A percentile compares a stretch with the other conserved stretches of the same genome.
phyloP scores from a whole-genome alignment of 352 stramenopile genomes.

The Globisporangium spinosum region DNA sequence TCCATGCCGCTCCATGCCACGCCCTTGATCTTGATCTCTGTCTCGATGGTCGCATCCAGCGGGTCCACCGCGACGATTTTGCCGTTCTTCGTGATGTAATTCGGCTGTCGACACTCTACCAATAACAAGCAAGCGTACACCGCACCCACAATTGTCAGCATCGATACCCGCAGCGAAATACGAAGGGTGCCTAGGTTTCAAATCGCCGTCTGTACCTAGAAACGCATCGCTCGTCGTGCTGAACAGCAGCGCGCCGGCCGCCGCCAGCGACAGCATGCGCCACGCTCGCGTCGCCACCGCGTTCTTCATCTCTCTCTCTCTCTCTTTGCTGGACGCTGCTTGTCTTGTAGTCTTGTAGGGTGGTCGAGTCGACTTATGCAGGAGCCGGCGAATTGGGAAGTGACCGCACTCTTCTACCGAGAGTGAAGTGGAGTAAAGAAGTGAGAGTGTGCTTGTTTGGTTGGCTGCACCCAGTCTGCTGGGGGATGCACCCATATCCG shows the following conservation, averaged over 20 bases:
- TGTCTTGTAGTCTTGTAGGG: neutral
- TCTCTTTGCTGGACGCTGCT: neutral
- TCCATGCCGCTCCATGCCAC: conserved; percentile 68
- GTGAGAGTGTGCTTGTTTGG: too few species aligned
- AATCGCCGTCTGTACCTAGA: neutral
- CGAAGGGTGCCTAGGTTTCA: neutral
- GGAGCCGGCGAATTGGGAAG: conserved; percentile 1
- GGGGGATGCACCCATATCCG: neutral
- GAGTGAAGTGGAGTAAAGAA: neutral
- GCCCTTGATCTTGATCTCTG: conserved; percentile 58
- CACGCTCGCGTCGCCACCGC: neutral
- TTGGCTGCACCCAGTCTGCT: neutral
- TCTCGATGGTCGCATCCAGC: conserved; percentile 30
- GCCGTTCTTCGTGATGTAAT: conserved; percentile 50
- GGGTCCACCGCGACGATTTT: conserved; percentile 60
- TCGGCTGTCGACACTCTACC: conserved; percentile 55
- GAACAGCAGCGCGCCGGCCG: neutral
- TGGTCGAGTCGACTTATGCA: conserved; percentile 1
- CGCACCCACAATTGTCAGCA: neutral
- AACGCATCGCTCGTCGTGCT: conserved; percentile 8
- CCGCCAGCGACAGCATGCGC: neutral
- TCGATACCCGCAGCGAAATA: neutral
- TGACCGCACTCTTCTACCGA: neutral
- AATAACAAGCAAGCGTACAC: neutral
- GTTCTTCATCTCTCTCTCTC: neutral